Evolutionary conservation across 2,329 filamentous ascomycete genomes (phyloP).

Genomic region (Paecilomyces fulvus): DNA sequence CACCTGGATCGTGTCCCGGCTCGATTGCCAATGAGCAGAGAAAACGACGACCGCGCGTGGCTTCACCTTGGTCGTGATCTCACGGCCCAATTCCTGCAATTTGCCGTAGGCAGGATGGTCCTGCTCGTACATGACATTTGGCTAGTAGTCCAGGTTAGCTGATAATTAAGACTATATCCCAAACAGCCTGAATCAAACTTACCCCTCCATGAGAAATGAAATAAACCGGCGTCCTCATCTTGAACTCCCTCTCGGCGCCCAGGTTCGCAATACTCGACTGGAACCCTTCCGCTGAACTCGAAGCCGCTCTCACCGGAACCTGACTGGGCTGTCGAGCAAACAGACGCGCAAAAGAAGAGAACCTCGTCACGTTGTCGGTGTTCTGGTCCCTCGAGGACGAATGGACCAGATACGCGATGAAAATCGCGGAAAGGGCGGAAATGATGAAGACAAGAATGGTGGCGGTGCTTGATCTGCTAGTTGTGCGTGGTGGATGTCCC

Average conservation of each 20-base stretch:
- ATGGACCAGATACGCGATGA: constrained; percentile 8
- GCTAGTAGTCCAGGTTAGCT: constrained; percentile 23
- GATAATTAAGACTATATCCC: neutral
- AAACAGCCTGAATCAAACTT: constrained; percentile 8
- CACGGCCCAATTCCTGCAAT: constrained; percentile 56
- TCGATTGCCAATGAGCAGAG: constrained; percentile 67
- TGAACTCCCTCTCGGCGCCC: constrained; percentile 1
- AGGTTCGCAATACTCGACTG: neutral
- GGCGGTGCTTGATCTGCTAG: neutral
- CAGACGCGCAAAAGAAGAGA: neutral
- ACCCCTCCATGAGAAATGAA: constrained; percentile 45
- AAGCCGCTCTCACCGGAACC: neutral
- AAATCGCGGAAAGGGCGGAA: constrained; percentile 12
- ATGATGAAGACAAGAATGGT: constrained; percentile 10
- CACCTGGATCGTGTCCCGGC: constrained; percentile 49
- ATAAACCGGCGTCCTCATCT: constrained; percentile 41
- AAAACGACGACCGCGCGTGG: constrained; percentile 67
- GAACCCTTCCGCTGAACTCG: neutral
- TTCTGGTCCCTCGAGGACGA: neutral
- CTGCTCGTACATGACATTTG: constrained; percentile 60
- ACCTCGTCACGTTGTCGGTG: neutral
- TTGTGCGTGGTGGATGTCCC: neutral
- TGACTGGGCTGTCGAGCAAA: neutral
- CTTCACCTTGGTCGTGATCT: constrained; percentile 62
- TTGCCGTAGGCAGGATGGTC: constrained; percentile 59